Evolutionary conservation across 331 rosid species (phyloP), one percentile per base, ranked within the genome.

Genomic region (Cucumis variabilis): DNA sequence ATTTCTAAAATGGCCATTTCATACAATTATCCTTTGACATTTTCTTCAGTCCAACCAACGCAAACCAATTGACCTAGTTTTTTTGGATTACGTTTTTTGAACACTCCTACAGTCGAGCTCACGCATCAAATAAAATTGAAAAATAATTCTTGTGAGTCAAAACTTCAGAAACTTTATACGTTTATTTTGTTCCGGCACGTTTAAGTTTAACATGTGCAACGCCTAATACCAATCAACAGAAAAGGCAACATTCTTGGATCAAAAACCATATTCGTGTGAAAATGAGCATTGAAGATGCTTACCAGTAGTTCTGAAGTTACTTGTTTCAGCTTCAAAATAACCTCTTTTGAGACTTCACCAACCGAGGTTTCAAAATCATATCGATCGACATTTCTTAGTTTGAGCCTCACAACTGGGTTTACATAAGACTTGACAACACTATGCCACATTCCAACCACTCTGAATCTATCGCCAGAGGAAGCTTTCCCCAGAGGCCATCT

Each of bases 401-500:
- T 92, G 62, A 94, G 84, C 83, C 86, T 91, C 80, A 92, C 6
- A 20, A 92, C 89, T 37, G 86, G 83, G 77, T 51, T 91, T 30
- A 17, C 76, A 85, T 89, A 92, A 14, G 71, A 28, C 62, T 89
- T 89, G n/a, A 89, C 63, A 70, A 71, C 82, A 63, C 85, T 83
- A 68, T 92, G 93, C 92, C 92, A 89, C 46, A 84, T 89, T 81
- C 91, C 91, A 85, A 87, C 68, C 17, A 94, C 93, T 69, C 53
- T 71, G 91, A 88, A 92, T 74, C 91, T 87, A 65, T 83, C 89
- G 65, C 92, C 91, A 41, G 86, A 90, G 87, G 86, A 48, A 2
- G 91, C 55, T 86, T 91, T 90, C 25, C 93, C 95, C 46, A 90
- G 24, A 25, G 93, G 77, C 97, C 97, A 94, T 88, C 93, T 92